Evolutionary conservation across 108 stramenopile genomes (phyloP).

Genomic region (Cyclostephanos invisitatus): DNA sequence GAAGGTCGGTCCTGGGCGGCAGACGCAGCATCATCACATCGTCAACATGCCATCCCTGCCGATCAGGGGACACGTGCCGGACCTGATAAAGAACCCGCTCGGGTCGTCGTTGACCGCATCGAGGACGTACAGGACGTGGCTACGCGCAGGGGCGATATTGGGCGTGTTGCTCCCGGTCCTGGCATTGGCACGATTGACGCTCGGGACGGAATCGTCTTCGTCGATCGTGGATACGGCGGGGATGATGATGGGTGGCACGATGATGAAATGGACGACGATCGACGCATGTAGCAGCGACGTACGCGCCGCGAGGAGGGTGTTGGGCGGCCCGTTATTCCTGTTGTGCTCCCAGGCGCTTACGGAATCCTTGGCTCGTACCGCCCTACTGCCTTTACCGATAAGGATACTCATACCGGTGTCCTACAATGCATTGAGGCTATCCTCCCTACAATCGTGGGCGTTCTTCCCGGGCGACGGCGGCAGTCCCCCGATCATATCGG

Average conservation of each 20-base stretch:
- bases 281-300: neutral
- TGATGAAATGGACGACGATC: constrained; percentile 10
- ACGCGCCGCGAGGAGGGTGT: constrained; percentile 25
- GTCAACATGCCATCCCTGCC: constrained; percentile 62
- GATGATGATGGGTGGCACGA: too few species aligned
- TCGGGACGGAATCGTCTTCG: constrained; percentile 4
- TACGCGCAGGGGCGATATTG: constrained; percentile 54
- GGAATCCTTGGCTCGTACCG: constrained; percentile 48
- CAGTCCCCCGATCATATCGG: constrained; percentile 24
- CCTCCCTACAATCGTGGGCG: constrained; percentile 63
- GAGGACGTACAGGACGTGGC: constrained; percentile 54
- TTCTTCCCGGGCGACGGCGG: constrained; percentile 2
- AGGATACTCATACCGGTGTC: constrained; percentile 69
- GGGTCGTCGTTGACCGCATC: constrained; percentile 51
- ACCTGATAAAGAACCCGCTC: constrained; percentile 64
- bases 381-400: constrained; percentile 59
- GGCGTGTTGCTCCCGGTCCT: constrained; percentile 56
- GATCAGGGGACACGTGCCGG: constrained; percentile 73
- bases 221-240: neutral
- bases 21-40: neutral
- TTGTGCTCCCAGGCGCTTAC: constrained; percentile 67
- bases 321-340: constrained; percentile 58
- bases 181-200: constrained; percentile 12
- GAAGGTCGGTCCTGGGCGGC: constrained; percentile 21
- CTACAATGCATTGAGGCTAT: constrained; percentile 63